Percentiles rank a stretch among this genome's conserved stretches.
These are phyloP conservation scores for Paraphysoderma sedebokerense DNA, from an alignment of 371 early-diverging fungal species.

Conservation along the genomic window DNA sequence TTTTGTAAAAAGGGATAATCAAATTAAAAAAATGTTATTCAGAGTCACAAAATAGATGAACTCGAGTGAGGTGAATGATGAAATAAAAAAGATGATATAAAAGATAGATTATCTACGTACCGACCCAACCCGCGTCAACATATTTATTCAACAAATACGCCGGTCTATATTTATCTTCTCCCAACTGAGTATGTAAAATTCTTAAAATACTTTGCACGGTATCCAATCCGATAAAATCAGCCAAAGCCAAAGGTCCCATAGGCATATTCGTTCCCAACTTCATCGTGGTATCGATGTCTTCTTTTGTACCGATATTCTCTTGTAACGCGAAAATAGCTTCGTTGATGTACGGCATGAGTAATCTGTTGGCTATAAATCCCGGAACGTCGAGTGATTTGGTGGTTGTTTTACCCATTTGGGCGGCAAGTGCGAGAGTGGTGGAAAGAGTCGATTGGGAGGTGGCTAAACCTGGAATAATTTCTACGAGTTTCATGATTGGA, in stretches of 20 bases:
- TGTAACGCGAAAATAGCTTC: constrained; percentile 82
- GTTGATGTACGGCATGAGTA: constrained; percentile 98
- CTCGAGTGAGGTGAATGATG: too few relatives aligned
- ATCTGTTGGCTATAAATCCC: constrained; percentile 91
- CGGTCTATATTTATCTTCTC: constrained; percentile 93
- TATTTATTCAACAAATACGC: constrained; percentile 77
- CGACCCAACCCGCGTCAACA: constrained; percentile 94
- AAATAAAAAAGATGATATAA: background rate
- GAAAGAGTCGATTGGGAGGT: constrained; percentile 51
- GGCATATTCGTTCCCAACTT: constrained; percentile 90
- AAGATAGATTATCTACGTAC: constrained; percentile 12
- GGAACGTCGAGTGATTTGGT: constrained; percentile 80
- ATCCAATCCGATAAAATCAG: constrained; percentile 95
- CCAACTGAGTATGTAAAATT: constrained; percentile 82
- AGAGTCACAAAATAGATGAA: too few relatives aligned
- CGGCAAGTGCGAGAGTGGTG: constrained; percentile 55
- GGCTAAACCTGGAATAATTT: constrained; percentile 86
- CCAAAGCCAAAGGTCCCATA: constrained; percentile 94
- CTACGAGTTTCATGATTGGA: constrained; percentile 95
- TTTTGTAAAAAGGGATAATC: too few relatives aligned
- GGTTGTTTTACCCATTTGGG: constrained; percentile 81
- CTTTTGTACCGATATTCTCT: constrained; percentile 78
- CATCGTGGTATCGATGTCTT: constrained; percentile 97
- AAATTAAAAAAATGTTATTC: background rate
- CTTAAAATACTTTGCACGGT: constrained; percentile 93